Evolutionary conservation across 257 asterid species (phyloP), one percentile per base, ranked within the genome.

Genomic region (Jaltomata sinuosa): DNA sequence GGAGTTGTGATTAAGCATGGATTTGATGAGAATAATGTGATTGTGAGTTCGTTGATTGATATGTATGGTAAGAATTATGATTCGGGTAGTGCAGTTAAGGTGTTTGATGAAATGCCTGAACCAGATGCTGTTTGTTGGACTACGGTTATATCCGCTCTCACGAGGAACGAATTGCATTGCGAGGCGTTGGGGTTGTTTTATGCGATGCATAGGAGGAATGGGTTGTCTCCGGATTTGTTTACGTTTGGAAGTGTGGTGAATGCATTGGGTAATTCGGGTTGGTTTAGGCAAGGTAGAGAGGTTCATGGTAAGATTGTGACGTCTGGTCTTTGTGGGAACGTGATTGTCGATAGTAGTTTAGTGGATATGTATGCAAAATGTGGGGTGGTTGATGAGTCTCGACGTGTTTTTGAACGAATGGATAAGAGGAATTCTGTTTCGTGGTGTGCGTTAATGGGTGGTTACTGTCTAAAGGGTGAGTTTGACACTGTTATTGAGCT

Each of bases 371-470:
- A 94, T 65, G 96, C 93, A 19, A 94, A 94, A 85, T 94, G 94
- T 87, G 96, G 93, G 82, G 36, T 86, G 72, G 83, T 93, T 14
- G 85, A 88, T 11, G 94, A 92, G 82, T 91, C 99, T 4, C 95
- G 61, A 7, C 81, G 59, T 18, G 95, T 96, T 79, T 91, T 94
- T 77, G 96, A 96, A 74, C 67, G 92, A 86, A 93, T 94, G 98
- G 89, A 74, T 36, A 85, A 69, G 83, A 93, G 86, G 89, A 96
- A 93, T 84, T 89, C 94, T 12, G 96, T 96, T 85, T 91, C 99
- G 4, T 94, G 97, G 97, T 89, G 90, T 78, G 98, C 99, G 8
- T 88, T 96, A 90, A 95, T 94, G 29, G 98, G 97, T 1, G 99
- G 98, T 21, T 93, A 93, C 79, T 94, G 98, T 68, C 87, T 94